Evolutionary conservation across 1,284 basidiomycete species (phyloP).

Genomic region (Puccinia triticina): DNA sequence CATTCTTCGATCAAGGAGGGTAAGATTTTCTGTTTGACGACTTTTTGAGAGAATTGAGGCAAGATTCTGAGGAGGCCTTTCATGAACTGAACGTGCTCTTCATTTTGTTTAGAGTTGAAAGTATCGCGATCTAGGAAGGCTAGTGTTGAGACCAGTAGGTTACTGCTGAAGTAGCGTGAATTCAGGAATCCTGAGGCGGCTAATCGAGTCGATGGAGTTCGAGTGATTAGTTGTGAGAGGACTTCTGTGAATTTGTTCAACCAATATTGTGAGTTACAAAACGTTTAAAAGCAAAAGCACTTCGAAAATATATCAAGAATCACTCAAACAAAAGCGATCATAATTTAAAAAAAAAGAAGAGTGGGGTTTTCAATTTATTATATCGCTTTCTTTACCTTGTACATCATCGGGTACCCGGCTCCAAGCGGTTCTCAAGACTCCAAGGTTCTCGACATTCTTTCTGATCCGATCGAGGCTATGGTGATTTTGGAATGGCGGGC

Average conservation of each 20-base stretch:
- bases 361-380: background rate
- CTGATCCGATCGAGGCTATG: constrained; percentile 78
- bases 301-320: constrained; percentile 13
- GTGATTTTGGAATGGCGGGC: constrained; percentile 83
- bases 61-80: constrained; percentile 67
- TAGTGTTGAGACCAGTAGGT: constrained; percentile 92
- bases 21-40: constrained; percentile 86
- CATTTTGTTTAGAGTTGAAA: constrained; percentile 87
- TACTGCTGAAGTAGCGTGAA: constrained; percentile 83
- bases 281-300: constrained; percentile 11
- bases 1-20: constrained; percentile 92
- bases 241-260: constrained; percentile 66
- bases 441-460: constrained; percentile 73
- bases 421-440: constrained; percentile 56
- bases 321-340: constrained; percentile 11
- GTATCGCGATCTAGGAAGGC: constrained; percentile 94
- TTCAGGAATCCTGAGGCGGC: constrained; percentile 77
- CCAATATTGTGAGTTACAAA: background rate
- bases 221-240: constrained; percentile 75
- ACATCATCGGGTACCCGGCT: constrained; percentile 57
- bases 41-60: constrained; percentile 81
- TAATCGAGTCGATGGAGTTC: constrained; percentile 73
- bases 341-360: background rate
- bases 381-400: constrained; percentile 52
- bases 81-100: constrained; percentile 89